Base-by-base conservation (phyloP, 1,284 basidiomycete genomes). In the Xerocomus cyaneibrunnescens region DNA sequence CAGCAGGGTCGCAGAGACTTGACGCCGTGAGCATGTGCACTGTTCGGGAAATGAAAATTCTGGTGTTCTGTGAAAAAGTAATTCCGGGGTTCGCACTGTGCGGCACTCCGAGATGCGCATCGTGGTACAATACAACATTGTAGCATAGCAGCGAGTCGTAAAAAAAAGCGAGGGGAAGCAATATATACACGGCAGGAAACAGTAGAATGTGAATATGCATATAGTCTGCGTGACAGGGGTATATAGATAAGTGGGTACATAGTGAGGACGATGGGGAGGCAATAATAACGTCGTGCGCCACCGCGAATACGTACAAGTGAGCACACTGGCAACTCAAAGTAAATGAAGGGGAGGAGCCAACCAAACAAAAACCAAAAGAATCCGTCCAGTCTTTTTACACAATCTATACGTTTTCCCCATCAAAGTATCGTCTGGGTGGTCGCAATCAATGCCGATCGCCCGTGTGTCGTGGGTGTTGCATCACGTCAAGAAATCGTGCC, bases 401-500 rank as follows among this genome's bases (percentile, higher is more conserved):
- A 68, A 58, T 58, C 57, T 51, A 52, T 36, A 25, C 47, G 50
- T 50, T 46, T 46, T 39, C 41, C 42, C 41, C 49, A 34, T 48
- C 42, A 43, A 59, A 45, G 49, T 48, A 43, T 62, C 43, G 43
- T 56, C n/a, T 16, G 37, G 27, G 42, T 36, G 40, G 54, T 51
- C 51, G 28, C 50, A 41, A 48, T 63, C 54, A 67, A 41, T 61
- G 66, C 55, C 67, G 66, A 50, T 60, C 69, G 25, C 59, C 54
- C 39, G 66, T 55, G 36, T 67, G 64, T 53, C 62, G 66, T 61
- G 74, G 68, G 10, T 72, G 69, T 57, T 75, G 74, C 68, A 77
- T 73, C 31, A 71, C 76, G 54, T 76, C 70, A 55, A 78, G 62
- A 57, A 80, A 78, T 52, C 71, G 71, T 46, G 70, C 63, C 77